These are phyloP conservation scores for Podaxis sp. DNA, from an alignment of 768 basidiomycete genomes.

Conservation along the genomic window DNA sequence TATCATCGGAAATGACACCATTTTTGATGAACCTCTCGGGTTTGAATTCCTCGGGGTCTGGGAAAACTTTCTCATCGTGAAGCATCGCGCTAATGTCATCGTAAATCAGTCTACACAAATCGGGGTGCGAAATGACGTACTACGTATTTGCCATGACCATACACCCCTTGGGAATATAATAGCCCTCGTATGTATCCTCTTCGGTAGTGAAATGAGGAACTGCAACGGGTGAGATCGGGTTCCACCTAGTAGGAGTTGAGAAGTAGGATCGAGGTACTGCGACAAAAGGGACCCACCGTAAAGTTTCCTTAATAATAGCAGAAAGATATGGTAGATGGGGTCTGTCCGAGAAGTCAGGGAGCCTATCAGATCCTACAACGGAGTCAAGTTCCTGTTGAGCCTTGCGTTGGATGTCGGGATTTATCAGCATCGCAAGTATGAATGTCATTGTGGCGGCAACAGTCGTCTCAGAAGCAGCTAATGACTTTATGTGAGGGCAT, in stretches of 20 bases:
- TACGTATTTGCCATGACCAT: not conserved
- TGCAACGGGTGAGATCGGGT: not conserved
- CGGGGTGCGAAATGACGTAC: not conserved
- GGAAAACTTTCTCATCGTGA: conserved; percentile 21
- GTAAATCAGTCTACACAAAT: not conserved
- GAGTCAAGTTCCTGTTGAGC: conserved; percentile 26
- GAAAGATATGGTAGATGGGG: conserved; percentile 18
- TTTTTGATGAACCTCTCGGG: conserved; percentile 23
- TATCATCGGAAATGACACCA: conserved; percentile 22
- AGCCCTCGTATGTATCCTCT: not conserved
- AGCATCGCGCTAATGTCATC: conserved; percentile 20
- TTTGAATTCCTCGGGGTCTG: conserved; percentile 20
- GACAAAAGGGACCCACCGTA: conserved; percentile 14
- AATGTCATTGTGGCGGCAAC: not conserved
- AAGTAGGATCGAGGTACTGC: not conserved
- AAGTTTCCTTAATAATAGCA: conserved; percentile 21
- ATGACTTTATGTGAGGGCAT: not conserved
- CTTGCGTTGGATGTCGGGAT: conserved; percentile 18
- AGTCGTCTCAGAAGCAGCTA: not conserved
- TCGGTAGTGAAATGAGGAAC: not conserved
- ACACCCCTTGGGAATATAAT: conserved; percentile 1
- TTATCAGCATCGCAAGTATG: conserved; percentile 8
- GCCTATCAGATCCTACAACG: conserved; percentile 15
- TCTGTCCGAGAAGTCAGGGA: conserved; percentile 23
- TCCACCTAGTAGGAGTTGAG: not conserved